These are phyloP conservation scores for Pythium diclinum DNA, from an alignment of 352 stramenopile genomes.

Conservation along the genomic window DNA sequence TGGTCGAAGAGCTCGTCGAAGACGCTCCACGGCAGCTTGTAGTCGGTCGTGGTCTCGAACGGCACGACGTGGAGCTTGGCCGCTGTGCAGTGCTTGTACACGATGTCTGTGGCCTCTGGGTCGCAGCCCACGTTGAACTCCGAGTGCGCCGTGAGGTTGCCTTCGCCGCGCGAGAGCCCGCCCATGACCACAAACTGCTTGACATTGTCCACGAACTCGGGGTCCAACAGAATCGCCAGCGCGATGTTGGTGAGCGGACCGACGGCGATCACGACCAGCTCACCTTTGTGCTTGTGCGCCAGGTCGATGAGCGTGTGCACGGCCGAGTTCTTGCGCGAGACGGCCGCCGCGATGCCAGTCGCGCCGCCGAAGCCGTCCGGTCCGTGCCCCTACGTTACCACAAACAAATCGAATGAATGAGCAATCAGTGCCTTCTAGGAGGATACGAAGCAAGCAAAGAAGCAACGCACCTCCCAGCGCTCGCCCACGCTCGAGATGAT, in stretches of 20 bases:
- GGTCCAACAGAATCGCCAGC: constrained; percentile 69
- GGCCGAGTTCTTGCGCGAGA: constrained; percentile 53
- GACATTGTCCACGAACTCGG: constrained; percentile 55
- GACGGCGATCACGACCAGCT: constrained; percentile 74
- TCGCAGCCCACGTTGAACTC: constrained; percentile 85
- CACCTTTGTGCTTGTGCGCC: constrained; percentile 46
- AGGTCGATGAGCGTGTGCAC: constrained; percentile 66
- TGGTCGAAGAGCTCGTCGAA: constrained; percentile 70
- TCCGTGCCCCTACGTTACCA: constrained; percentile 48
- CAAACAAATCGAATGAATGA: neutral
- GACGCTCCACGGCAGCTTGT: constrained; percentile 49
- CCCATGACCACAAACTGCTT: constrained; percentile 76
- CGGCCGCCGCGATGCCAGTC: constrained; percentile 38
- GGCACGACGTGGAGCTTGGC: constrained; percentile 65
- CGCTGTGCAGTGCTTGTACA: constrained; percentile 60
- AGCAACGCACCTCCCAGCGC: constrained; percentile 46
- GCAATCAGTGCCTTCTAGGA: neutral
- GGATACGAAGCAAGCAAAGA: neutral
- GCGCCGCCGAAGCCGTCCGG: constrained; percentile 66
- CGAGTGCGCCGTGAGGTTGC: constrained; percentile 61
- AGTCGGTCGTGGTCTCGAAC: constrained; percentile 66
- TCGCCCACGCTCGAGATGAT: constrained; percentile 67
- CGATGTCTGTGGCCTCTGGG: constrained; percentile 72
- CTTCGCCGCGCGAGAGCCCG: constrained; percentile 58
- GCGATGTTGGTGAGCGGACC: constrained; percentile 80